Evolutionary conservation across 495 filamentous ascomycete genomes (phyloP).

Genomic region (Parachaetomium inaequale): DNA sequence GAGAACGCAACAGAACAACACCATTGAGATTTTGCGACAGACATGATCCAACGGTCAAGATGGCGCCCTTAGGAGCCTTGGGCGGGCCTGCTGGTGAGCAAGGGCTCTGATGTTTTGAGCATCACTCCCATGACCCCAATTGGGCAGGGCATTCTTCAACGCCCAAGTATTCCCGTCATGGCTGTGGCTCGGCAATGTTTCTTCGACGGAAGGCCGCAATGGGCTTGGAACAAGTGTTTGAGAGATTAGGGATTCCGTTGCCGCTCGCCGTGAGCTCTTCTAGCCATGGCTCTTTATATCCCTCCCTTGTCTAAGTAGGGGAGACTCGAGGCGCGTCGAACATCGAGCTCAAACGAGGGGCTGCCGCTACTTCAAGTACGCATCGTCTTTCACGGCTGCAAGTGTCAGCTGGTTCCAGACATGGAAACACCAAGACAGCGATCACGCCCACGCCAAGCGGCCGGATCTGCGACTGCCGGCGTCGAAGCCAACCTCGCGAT

Average conservation of each 20-base stretch:
- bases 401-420: neutral
- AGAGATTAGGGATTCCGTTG: neutral
- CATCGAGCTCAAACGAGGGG: neutral
- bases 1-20: no score
- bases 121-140: no score
- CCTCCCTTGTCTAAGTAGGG: neutral
- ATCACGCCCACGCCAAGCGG: slow-evolving; percentile 9
- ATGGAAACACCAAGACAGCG: neutral
- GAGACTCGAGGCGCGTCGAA: neutral
- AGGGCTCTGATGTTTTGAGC: no score
- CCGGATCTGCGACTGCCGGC: slow-evolving; percentile 12
- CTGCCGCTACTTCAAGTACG: neutral
- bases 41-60: no score
- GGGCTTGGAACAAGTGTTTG: neutral
- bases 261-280: neutral
- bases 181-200: no score
- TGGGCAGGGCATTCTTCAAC: no score
- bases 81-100: no score
- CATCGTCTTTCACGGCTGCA: neutral
- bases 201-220: neutral
- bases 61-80: no score
- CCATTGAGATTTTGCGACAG: no score
- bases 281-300: neutral
- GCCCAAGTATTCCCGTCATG: no score
- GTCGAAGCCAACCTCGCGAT: slow-evolving; percentile 6